Evolutionary conservation across 495 filamentous ascomycete genomes (phyloP).

Genomic region (Penicillium cataractarum): DNA sequence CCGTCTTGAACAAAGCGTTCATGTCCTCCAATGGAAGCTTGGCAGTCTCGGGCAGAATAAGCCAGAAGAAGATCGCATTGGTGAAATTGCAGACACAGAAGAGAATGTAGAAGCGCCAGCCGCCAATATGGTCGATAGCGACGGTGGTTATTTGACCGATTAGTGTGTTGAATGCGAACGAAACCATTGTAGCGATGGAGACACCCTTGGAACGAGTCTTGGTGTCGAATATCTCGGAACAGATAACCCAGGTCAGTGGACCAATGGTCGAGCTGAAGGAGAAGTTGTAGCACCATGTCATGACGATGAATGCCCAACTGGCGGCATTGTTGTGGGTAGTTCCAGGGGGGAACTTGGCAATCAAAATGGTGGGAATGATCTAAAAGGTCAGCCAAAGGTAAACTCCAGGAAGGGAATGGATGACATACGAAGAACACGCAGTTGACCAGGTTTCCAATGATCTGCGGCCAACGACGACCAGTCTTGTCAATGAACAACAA

Average conservation of each 20-base stretch:
- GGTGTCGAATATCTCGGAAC: constrained; percentile 66
- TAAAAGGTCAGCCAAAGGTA: not conserved
- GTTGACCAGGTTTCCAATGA: not conserved
- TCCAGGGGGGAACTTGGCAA: not conserved
- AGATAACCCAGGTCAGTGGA: constrained; percentile 30
- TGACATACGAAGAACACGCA: not conserved
- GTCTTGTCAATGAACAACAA: not conserved
- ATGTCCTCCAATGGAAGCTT: constrained; percentile 63
- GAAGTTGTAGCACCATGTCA: not conserved
- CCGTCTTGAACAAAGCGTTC: constrained; percentile 63
- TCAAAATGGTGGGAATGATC: not conserved
- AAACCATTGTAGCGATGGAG: constrained; percentile 60
- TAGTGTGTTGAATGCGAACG: constrained; percentile 67
- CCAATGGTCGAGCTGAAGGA: not conserved
- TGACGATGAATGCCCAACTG: not conserved
- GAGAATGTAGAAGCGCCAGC: constrained; percentile 53
- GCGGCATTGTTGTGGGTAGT: not conserved
- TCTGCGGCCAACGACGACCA: not conserved
- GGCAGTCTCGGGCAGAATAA: constrained; percentile 59
- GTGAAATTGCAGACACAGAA: constrained; percentile 45
- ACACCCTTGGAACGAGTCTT: constrained; percentile 62
- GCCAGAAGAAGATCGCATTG: constrained; percentile 63
- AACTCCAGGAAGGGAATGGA: not conserved
- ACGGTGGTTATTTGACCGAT: constrained; percentile 62
- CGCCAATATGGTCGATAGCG: constrained; percentile 45